Percentiles rank a stretch among this genome's conserved stretches.
Evolutionary conservation across 768 basidiomycete genomes (phyloP).

Genomic region (Lactifluus echinatus): DNA sequence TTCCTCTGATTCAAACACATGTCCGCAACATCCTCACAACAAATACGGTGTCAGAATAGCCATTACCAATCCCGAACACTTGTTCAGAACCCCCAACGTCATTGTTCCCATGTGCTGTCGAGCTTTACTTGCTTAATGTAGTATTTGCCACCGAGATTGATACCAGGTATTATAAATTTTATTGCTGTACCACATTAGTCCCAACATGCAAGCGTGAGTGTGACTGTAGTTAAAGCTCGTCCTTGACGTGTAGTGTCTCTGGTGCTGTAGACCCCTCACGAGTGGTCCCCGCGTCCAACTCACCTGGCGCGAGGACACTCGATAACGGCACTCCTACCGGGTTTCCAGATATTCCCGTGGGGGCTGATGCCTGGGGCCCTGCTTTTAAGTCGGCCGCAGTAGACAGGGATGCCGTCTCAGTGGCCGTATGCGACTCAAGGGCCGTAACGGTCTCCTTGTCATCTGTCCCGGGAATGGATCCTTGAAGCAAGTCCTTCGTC

Average conservation of each 20-base stretch:
- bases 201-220: background rate
- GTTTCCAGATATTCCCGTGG: background rate
- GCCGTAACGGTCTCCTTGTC: conserved; percentile 22
- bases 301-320: background rate
- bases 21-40: conserved; percentile 11
- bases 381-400: background rate
- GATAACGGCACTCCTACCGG: background rate
- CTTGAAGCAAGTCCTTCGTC: conserved; percentile 15
- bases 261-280: background rate
- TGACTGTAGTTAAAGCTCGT: conserved; percentile 11
- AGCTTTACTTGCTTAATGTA: conserved; percentile 6
- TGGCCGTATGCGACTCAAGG: conserved; percentile 18
- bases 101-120: background rate
- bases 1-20: conserved; percentile 18
- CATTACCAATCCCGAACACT: background rate
- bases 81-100: background rate
- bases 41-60: background rate
- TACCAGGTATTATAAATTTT: conserved; percentile 17
- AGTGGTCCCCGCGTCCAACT: background rate
- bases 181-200: background rate
- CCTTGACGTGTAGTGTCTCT: conserved; percentile 1
- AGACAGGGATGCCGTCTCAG: conserved; percentile 13
- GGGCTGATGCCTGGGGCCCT: background rate
- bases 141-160: conserved; percentile 6
- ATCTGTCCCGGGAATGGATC: conserved; percentile 21